Percentiles rank a stretch among this genome's conserved stretches.
phyloP scores from a whole-genome alignment of 495 filamentous ascomycete genomes.

The Aspergillus biplanus region DNA sequence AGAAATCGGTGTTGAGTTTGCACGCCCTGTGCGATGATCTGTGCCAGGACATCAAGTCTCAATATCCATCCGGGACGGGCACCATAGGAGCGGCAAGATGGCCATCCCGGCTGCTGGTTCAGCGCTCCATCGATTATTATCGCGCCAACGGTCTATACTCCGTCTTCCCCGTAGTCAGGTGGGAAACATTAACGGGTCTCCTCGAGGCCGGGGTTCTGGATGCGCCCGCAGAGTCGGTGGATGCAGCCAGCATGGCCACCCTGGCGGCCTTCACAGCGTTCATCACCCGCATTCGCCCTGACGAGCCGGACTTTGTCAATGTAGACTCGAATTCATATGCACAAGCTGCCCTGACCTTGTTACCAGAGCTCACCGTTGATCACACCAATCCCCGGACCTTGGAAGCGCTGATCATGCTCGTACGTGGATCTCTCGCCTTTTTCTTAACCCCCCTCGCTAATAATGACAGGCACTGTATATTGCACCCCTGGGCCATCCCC shows the following conservation, averaged over 20 bases:
- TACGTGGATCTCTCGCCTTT: slow-evolving; percentile 10
- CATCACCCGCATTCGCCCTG: slow-evolving; percentile 28
- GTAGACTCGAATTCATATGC: slow-evolving; percentile 30
- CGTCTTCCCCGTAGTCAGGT: slow-evolving; percentile 32
- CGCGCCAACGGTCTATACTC: slow-evolving; percentile 28
- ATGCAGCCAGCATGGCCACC: slow-evolving; percentile 26
- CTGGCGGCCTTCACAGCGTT: slow-evolving; percentile 33
- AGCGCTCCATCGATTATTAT: slow-evolving; percentile 28
- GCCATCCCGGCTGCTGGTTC: slow-evolving; percentile 23
- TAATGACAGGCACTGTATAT: slow-evolving; percentile 27
- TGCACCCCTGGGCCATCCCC: slow-evolving; percentile 28
- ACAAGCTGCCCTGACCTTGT: slow-evolving; percentile 24
- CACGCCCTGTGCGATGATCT: background rate
- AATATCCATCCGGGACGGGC: background rate
- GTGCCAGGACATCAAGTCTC: background rate
- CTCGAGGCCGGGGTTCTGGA: slow-evolving; percentile 9
- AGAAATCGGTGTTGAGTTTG: background rate
- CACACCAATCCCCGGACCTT: slow-evolving; percentile 25
- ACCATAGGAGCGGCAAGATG: slow-evolving; percentile 14
- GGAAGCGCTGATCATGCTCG: slow-evolving; percentile 30
- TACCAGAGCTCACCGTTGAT: slow-evolving; percentile 31
- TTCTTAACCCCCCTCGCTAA: background rate
- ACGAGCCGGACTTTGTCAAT: slow-evolving; percentile 27
- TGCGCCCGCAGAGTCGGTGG: background rate
- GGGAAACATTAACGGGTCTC: slow-evolving; percentile 14